Conservation (phyloP, 2,329 filamentous ascomycete genomes). For the Monosporascus sp. region DNA sequence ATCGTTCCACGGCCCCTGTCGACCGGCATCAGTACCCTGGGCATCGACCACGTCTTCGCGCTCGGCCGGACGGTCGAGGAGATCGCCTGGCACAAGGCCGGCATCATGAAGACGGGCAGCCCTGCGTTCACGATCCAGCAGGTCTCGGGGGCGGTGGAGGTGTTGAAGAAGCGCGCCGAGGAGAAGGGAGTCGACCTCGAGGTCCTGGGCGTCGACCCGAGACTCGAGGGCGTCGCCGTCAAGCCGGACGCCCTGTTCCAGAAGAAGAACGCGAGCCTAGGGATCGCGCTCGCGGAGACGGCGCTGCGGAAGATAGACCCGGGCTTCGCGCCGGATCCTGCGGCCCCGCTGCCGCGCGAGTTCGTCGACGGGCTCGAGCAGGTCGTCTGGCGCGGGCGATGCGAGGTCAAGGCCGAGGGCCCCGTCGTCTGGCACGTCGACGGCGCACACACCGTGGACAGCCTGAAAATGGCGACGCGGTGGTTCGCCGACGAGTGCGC, state of each 20-base stretch:
- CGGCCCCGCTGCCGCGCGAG: conserved; percentile 46
- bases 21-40: conserved; percentile 59
- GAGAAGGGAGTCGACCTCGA: conserved; percentile 46
- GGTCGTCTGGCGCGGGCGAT: conserved; percentile 75
- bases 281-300: conserved; percentile 46
- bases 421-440: conserved; percentile 79
- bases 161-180: conserved; percentile 44
- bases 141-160: conserved; percentile 36
- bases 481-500: conserved; percentile 65
- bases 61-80: conserved; percentile 58
- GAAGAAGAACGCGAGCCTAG: conserved; percentile 48
- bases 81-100: conserved; percentile 71
- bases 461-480: conserved; percentile 70
- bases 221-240: conserved; percentile 42
- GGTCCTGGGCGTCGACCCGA: conserved; percentile 40
- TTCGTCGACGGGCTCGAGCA: conserved; percentile 70
- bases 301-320: conserved; percentile 42
- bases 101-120: conserved; percentile 59
- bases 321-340: conserved; percentile 15
- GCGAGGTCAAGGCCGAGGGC: conserved; percentile 53
- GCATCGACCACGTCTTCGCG: conserved; percentile 61
- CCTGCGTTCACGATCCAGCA: conserved; percentile 56
- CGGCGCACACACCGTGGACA: conserved; percentile 89
- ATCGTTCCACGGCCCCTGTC: conserved; percentile 53
- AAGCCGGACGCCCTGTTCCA: conserved; percentile 52